These are phyloP conservation scores for Xylaria acuta DNA, from an alignment of 495 filamentous ascomycete genomes.

Conservation along the genomic window DNA sequence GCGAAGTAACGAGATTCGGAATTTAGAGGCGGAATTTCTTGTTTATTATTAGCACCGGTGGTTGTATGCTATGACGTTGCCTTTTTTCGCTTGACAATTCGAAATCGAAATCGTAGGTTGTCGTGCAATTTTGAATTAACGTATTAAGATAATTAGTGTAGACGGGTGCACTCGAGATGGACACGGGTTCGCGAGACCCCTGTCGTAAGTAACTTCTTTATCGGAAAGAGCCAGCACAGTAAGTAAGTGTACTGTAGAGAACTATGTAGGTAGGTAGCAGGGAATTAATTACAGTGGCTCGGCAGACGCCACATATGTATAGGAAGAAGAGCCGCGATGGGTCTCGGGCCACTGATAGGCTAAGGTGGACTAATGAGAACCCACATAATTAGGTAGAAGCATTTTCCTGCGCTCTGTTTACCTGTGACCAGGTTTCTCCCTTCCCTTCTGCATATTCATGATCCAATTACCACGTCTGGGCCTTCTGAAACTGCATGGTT, in stretches of 20 bases:
- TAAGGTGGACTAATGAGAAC: background rate
- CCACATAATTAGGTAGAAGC: conserved; percentile 7
- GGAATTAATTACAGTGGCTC: conserved; percentile 6
- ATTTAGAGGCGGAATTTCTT: background rate
- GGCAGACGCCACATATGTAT: conserved; percentile 16
- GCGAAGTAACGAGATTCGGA: background rate
- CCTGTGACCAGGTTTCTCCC: background rate
- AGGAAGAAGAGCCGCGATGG: conserved; percentile 9
- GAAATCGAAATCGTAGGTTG: background rate
- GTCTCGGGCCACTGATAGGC: background rate
- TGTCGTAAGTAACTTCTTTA: conserved; percentile 24
- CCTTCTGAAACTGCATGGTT: background rate
- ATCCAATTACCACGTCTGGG: background rate
- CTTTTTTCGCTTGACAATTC: background rate
- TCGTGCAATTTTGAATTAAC: background rate
- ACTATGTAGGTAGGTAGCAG: too few species aligned
- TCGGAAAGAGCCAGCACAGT: conserved; percentile 6
- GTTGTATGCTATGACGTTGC: too few species aligned
- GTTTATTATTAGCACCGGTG: background rate
- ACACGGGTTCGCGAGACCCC: conserved; percentile 23
- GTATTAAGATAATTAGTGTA: background rate
- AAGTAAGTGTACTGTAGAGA: too few species aligned
- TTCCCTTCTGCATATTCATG: background rate
- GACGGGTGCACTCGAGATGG: background rate
- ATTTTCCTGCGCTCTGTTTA: background rate